These are phyloP conservation scores for Eucalyptus caleyi DNA, from an alignment of 345 rosid genomes.

Conservation along the genomic window DNA sequence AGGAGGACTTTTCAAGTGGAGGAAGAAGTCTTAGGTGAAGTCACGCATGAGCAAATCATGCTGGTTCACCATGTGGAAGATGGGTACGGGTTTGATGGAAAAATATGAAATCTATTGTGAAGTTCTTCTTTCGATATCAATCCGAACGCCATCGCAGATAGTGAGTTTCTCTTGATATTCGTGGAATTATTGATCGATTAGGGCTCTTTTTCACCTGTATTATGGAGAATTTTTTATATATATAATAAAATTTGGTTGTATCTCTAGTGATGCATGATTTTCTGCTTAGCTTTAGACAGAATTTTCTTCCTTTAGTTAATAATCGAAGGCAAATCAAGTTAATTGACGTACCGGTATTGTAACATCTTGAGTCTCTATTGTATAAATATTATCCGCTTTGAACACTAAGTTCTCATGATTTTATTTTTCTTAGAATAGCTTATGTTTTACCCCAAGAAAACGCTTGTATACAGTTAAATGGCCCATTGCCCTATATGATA, in stretches of 20 bases:
- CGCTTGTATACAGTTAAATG: fast-evolving
- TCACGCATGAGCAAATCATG: neutral
- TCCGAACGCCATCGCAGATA: neutral
- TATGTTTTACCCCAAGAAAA: fast-evolving
- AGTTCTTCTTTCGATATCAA: neutral
- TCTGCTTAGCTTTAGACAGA: neutral
- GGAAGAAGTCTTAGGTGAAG: neutral
- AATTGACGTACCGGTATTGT: neutral
- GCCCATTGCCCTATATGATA: fast-evolving
- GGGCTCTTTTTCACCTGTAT: neutral
- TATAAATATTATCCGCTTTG: fast-evolving
- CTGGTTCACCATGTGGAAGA: neutral
- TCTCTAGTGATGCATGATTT: neutral
- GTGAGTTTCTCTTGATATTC: neutral
- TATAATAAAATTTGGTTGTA: neutral
- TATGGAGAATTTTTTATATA: neutral
- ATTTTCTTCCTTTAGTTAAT: neutral
- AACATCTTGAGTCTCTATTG: fast-evolving
- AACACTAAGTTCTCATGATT: fast-evolving
- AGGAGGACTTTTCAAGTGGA: neutral
- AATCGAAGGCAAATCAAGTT: neutral
- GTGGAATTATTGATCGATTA: neutral
- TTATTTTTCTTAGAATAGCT: fast-evolving
- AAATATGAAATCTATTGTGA: neutral
- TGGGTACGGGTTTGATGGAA: neutral